Base-by-base conservation (phyloP, 192 early-diverging fungal genomes). In the Podila horticola region DNA sequence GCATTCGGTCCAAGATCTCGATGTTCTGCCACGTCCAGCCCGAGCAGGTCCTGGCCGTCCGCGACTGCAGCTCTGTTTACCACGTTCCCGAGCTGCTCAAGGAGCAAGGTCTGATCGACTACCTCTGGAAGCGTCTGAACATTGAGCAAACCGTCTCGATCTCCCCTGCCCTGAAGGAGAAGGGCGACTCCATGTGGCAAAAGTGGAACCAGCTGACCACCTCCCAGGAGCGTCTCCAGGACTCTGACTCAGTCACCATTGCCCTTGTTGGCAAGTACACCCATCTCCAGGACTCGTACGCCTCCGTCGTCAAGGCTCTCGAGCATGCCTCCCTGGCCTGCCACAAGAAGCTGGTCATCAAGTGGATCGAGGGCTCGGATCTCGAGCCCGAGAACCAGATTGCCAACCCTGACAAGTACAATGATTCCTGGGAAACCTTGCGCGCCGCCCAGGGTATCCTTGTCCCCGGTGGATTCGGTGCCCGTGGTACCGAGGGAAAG, bases 1-100 rank as follows among this genome's bases (percentile, higher is more conserved):
- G 92, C 57, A 94, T 98, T 69, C 88, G 87, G 51, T 86, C 88
- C 77, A 99, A 99, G 87, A 96, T 99, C 66, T 92, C 95, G 85
- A 98, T 98, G 96, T 99, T 97, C 88, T 97, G 96, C 79, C 98
- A 98, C 75, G 97, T 98, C 19, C 88, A 90, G 58, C 92, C 93
- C 65, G 88, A 94, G 66, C 92, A 95, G 77, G 95, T 98, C 61
- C 85, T 98, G 62, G 94, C 95, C 19, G 95, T 98, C n/a, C 95
- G 95, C 74, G 97, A 97, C 85, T 77, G 97, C 94, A 85, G 88
- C 92, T 97, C 95, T 29, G 89, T 98, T 24, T 83, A 83, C 66
- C 82, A 76, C 30, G 75, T 84, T n/a, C 69, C 82, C 50, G 71
- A 77, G 71, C 62, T 77, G 15, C 34, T 84, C 58, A 84, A 62